Evolutionary conservation across 2,329 filamentous ascomycete genomes (phyloP).

Genomic region (Penicillium sp.): DNA sequence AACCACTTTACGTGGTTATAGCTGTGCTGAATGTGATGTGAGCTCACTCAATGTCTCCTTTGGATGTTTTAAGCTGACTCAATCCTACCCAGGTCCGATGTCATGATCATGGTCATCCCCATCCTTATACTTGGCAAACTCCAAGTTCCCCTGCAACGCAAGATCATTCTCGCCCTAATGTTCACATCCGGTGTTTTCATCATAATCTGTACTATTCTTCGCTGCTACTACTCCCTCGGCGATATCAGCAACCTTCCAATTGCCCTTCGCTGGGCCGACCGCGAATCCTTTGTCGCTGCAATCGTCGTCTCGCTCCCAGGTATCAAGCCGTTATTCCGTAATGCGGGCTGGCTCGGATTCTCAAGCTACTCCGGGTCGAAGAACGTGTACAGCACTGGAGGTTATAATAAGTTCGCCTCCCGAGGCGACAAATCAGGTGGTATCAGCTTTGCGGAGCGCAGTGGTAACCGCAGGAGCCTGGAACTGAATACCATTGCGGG

Average conservation of each 20-base stretch:
- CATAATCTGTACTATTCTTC: conserved; percentile 27
- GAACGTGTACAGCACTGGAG: conserved; percentile 6
- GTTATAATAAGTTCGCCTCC: conserved; percentile 10
- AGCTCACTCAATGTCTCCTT: neutral
- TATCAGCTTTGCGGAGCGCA: neutral
- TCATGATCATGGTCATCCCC: conserved; percentile 21
- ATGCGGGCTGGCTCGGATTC: conserved; percentile 14
- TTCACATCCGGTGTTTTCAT: conserved; percentile 31
- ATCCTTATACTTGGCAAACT: conserved; percentile 23
- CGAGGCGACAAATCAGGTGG: neutral
- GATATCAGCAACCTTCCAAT: conserved; percentile 19
- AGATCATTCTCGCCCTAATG: conserved; percentile 20
- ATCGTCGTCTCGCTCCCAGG: conserved; percentile 27
- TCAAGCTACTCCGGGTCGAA: conserved; percentile 7
- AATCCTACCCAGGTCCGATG: conserved; percentile 15
- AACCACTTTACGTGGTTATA: conserved; percentile 22
- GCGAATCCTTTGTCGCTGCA: conserved; percentile 26
- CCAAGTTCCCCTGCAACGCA: conserved; percentile 20
- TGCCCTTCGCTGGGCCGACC: conserved; percentile 26
- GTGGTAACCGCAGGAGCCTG: neutral
- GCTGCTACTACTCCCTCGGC: conserved; percentile 27
- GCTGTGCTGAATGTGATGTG: conserved; percentile 20
- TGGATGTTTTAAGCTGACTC: neutral
- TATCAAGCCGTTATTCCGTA: conserved; percentile 27
- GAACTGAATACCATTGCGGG: conserved; percentile 8